Evolutionary conservation across 2,329 filamentous ascomycete genomes (phyloP).

Genomic region (Aspergillus sp.): DNA sequence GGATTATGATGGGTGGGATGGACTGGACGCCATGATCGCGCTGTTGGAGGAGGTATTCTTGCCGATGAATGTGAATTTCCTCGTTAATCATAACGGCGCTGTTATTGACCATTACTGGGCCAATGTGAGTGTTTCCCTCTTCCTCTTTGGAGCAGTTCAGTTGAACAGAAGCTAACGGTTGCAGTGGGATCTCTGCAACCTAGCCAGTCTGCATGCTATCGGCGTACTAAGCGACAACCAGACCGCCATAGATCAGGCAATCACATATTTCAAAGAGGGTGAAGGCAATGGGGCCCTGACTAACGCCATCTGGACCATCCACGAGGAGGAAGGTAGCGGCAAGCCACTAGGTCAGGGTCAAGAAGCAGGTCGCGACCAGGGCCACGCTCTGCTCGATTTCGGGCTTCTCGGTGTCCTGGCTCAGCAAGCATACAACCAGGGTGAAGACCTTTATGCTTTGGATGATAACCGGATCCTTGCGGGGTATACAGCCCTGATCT

Average conservation of each 20-base stretch:
- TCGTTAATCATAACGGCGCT: constrained; percentile 43
- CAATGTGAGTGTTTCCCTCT: constrained; percentile 29
- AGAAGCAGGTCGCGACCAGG: constrained; percentile 53
- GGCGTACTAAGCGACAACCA: constrained; percentile 50
- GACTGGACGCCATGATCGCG: neutral
- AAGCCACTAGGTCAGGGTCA: constrained; percentile 45
- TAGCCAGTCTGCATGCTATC: constrained; percentile 48
- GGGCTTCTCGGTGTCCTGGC: constrained; percentile 46
- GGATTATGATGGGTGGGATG: neutral
- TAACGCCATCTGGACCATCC: constrained; percentile 16
- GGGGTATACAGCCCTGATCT: constrained; percentile 29
- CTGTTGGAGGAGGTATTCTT: constrained; percentile 47
- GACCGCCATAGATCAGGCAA: constrained; percentile 45
- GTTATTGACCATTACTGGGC: constrained; percentile 44
- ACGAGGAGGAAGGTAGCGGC: constrained; percentile 18
- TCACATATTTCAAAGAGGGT: constrained; percentile 49
- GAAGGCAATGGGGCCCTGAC: constrained; percentile 38
- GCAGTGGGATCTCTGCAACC: constrained; percentile 51
- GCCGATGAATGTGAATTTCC: constrained; percentile 45
- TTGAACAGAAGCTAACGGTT: neutral
- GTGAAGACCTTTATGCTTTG: constrained; percentile 45
- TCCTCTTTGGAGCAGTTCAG: neutral
- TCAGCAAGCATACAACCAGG: constrained; percentile 51
- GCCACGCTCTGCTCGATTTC: constrained; percentile 49
- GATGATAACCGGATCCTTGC: constrained; percentile 41